A percentile compares a stretch with the other conserved stretches of the same genome.
These are phyloP conservation scores for Geosmithia morbida DNA, from an alignment of 2,329 filamentous ascomycete species.

Conservation along the genomic window DNA sequence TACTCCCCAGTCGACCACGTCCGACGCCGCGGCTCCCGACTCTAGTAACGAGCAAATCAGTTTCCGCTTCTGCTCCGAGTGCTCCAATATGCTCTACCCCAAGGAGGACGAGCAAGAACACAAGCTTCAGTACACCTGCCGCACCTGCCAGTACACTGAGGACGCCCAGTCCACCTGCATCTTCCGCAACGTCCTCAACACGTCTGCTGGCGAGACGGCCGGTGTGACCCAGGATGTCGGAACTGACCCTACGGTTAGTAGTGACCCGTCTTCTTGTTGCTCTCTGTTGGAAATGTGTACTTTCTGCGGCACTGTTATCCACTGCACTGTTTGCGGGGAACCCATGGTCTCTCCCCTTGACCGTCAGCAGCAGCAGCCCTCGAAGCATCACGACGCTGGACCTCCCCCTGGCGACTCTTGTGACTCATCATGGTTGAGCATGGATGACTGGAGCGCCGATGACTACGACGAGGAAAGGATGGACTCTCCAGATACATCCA, in stretches of 20 bases:
- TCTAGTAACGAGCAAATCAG: slow-evolving; percentile 67
- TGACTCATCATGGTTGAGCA: neutral
- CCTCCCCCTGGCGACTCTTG: neutral
- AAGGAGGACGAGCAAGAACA: slow-evolving; percentile 80
- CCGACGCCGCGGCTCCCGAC: slow-evolving; percentile 28
- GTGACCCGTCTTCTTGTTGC: slow-evolving; percentile 12
- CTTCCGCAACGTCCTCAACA: slow-evolving; percentile 89
- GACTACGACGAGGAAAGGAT: neutral
- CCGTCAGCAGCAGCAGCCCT: neutral
- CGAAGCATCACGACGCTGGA: neutral
- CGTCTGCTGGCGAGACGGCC: slow-evolving; percentile 83
- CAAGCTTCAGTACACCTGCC: slow-evolving; percentile 87
- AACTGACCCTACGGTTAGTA: slow-evolving; percentile 96
- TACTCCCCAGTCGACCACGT: slow-evolving; percentile 36
- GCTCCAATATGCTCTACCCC: slow-evolving; percentile 95
- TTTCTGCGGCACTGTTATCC: slow-evolving; percentile 28
- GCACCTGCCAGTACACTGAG: slow-evolving; percentile 86
- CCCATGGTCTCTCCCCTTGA: slow-evolving; percentile 4
- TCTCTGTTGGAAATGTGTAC: slow-evolving; percentile 23
- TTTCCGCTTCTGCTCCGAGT: slow-evolving; percentile 97
- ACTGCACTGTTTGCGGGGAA: slow-evolving; percentile 23
- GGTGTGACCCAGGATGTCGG: slow-evolving; percentile 96
- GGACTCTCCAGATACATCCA: neutral
- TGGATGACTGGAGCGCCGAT: neutral
- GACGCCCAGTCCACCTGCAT: slow-evolving; percentile 79